Evolutionary conservation across 1,284 basidiomycete species (phyloP).

Genomic region (Cronartium quercuum): DNA sequence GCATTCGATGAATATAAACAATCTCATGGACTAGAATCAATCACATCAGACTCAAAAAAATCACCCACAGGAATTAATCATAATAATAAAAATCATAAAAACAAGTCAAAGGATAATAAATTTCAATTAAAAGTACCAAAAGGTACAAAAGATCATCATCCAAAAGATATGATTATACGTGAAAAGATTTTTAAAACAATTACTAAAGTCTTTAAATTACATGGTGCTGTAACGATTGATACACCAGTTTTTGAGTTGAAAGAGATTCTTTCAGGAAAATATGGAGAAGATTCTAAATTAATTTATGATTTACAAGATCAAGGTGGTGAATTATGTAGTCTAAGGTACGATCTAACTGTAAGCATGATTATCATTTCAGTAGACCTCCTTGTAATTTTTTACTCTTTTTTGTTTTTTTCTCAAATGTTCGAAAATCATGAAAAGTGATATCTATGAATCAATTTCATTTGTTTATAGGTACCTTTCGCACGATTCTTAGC

Average conservation of each 20-base stretch:
- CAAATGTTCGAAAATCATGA: not conserved
- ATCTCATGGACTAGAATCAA: not conserved
- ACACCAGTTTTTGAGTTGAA: slow-evolving; percentile 50
- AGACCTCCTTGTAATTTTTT: not conserved
- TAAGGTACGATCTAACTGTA: slow-evolving; percentile 92
- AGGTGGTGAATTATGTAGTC: slow-evolving; percentile 91
- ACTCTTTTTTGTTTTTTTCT: not conserved
- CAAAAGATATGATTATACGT: slow-evolving; percentile 86
- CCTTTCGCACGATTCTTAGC: slow-evolving; percentile 92
- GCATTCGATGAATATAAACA: slow-evolving; percentile 9
- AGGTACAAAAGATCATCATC: slow-evolving; percentile 94
- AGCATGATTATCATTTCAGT: slow-evolving; percentile 41
- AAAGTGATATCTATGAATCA: not conserved
- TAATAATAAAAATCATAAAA: not conserved
- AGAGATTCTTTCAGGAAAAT: slow-evolving; percentile 48
- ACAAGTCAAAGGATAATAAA: not conserved
- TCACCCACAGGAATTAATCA: not conserved
- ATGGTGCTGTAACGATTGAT: slow-evolving; percentile 69
- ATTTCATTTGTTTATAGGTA: slow-evolving; percentile 51
- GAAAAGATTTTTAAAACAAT: slow-evolving; percentile 84
- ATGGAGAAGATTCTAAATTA: slow-evolving; percentile 82
- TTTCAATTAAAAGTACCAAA: slow-evolving; percentile 49
- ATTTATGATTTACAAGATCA: slow-evolving; percentile 98
- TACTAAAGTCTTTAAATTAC: slow-evolving; percentile 78
- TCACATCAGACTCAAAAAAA: not conserved